phyloP scores from a whole-genome alignment of 2,329 filamentous ascomycete species.

The Phyllosticta capitalensis region DNA sequence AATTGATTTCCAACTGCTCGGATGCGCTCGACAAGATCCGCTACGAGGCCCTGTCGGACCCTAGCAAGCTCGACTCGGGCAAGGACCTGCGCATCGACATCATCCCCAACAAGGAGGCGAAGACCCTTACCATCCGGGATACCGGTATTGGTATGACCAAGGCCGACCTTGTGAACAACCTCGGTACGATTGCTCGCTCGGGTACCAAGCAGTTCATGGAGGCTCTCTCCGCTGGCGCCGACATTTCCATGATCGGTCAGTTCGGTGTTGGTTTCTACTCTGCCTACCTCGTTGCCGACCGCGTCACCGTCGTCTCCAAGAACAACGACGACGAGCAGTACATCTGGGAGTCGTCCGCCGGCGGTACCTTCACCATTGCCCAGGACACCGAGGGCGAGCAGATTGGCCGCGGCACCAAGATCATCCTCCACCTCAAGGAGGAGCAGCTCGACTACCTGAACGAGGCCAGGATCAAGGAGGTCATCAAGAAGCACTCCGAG shows the following conservation, averaged over 20 bases:
- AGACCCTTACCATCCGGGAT: conserved; percentile 95
- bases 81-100: conserved; percentile 99
- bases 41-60: conserved; percentile 95
- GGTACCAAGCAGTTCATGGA: conserved; percentile 99
- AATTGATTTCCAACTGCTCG: conserved; percentile 95
- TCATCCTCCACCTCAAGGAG: conserved; percentile 98
- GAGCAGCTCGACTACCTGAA: conserved; percentile 98
- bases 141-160: conserved; percentile 99
- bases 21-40: conserved; percentile 99
- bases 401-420: conserved; percentile 92
- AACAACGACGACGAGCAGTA: conserved; percentile 99
- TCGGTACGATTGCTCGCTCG: conserved; percentile 97
- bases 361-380: conserved; percentile 90
- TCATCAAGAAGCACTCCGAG: conserved; percentile 99
- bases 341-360: conserved; percentile 96
- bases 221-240: conserved; percentile 92
- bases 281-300: conserved; percentile 97
- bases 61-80: conserved; percentile 90
- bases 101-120: conserved; percentile 93
- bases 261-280: conserved; percentile 99
- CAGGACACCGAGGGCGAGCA: conserved; percentile 85
- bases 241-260: conserved; percentile 99
- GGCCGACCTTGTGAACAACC: conserved; percentile 99
- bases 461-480: conserved; percentile 99
- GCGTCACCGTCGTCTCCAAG: conserved; percentile 92